A percentile compares a stretch with the other conserved stretches of the same genome.
These are phyloP conservation scores for Aspergillus fumigatus DNA, from an alignment of 2,329 filamentous ascomycete species.

Conservation along the genomic window DNA sequence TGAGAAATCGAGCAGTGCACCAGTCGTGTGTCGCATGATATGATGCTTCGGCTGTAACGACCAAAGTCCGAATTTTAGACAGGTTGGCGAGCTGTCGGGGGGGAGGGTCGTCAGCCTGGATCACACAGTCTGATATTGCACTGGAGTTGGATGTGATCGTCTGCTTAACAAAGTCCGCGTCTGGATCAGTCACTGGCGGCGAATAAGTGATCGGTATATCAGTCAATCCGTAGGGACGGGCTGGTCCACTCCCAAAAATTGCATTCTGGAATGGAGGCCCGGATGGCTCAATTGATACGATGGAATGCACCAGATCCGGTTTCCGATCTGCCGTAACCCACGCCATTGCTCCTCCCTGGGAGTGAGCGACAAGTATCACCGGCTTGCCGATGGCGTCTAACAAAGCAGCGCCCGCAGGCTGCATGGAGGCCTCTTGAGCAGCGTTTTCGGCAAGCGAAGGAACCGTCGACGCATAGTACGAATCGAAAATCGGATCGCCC, in stretches of 20 bases:
- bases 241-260: slow-evolving; percentile 9
- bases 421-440: slow-evolving; percentile 15
- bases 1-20: slow-evolving; percentile 50
- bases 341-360: slow-evolving; percentile 44
- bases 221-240: slow-evolving; percentile 16
- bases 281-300: slow-evolving; percentile 51
- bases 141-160: slow-evolving; percentile 9
- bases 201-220: slow-evolving; percentile 15
- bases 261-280: slow-evolving; percentile 41
- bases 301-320: slow-evolving; percentile 45
- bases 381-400: slow-evolving; percentile 20
- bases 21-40: slow-evolving; percentile 54
- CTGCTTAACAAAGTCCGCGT: slow-evolving; percentile 10
- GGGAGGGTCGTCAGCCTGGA: slow-evolving; percentile 32
- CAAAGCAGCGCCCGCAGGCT: slow-evolving; percentile 16
- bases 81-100: slow-evolving; percentile 48
- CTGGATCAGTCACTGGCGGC: slow-evolving; percentile 7
- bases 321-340: slow-evolving; percentile 49
- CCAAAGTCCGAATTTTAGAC: slow-evolving; percentile 43
- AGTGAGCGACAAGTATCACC: slow-evolving; percentile 43
- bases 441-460: slow-evolving; percentile 12
- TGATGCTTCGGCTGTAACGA: slow-evolving; percentile 52
- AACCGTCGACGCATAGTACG: slow-evolving; percentile 20
- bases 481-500: slow-evolving; percentile 26
- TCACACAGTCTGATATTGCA: slow-evolving; percentile 27